Evolutionary conservation across 2,329 filamentous ascomycete species (phyloP).

Genomic region (Exophiala alcalophila): DNA sequence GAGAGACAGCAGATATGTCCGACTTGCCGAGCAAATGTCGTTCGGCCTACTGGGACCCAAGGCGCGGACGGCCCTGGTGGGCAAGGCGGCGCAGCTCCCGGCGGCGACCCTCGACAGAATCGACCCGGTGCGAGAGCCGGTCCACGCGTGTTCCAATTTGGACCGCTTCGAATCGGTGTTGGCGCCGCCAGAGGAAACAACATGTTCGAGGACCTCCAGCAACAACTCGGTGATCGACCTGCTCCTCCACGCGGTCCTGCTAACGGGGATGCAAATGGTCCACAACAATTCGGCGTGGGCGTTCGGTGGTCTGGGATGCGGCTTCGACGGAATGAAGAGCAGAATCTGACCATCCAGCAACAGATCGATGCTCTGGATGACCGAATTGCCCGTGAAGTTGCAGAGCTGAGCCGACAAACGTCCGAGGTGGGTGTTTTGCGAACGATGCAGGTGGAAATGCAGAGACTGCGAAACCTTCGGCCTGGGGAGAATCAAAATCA

Average conservation of each 20-base stretch:
- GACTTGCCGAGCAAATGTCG: constrained; percentile 81
- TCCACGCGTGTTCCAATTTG: constrained; percentile 67
- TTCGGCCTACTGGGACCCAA: constrained; percentile 38
- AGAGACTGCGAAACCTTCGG: constrained; percentile 58
- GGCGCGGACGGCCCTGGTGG: constrained; percentile 31
- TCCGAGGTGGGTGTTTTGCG: constrained; percentile 68
- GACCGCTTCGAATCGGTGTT: constrained; percentile 72
- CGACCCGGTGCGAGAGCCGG: constrained; percentile 40
- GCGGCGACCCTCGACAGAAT: constrained; percentile 32
- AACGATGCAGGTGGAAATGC: constrained; percentile 64
- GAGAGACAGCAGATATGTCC: constrained; percentile 97
- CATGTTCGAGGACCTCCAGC: constrained; percentile 62
- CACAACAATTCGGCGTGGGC: constrained; percentile 41
- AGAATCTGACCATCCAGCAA: constrained; percentile 32
- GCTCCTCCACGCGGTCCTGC: constrained; percentile 37
- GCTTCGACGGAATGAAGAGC: constrained; percentile 26
- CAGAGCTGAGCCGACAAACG: constrained; percentile 60
- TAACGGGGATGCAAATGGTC: constrained; percentile 35
- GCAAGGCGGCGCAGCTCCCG: constrained; percentile 27
- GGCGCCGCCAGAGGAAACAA: constrained; percentile 58
- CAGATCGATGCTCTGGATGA: constrained; percentile 67
- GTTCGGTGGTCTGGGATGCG: constrained; percentile 36
- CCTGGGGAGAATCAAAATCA: constrained; percentile 10
- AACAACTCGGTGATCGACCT: constrained; percentile 56
- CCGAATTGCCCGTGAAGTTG: constrained; percentile 66